Evolutionary conservation across 352 stramenopile species (phyloP), one percentile per base, ranked within the genome.

Genomic region (Phytopythium litorale): DNA sequence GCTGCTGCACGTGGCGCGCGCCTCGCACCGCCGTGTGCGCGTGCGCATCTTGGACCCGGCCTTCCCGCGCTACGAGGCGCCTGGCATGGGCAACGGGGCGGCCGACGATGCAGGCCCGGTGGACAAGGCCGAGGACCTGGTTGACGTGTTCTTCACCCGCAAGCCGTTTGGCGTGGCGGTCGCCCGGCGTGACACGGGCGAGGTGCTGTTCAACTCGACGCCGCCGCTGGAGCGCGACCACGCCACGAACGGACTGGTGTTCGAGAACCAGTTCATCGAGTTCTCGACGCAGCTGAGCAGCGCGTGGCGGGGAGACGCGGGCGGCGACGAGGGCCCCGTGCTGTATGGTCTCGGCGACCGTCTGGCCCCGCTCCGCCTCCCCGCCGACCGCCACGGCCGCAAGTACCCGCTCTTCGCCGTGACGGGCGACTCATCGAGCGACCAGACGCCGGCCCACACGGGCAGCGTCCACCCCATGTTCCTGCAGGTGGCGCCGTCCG

Each of bases 201-300:
- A 92, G 55, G 72, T 92, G 37, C 40, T 96, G 52, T 96, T 96
- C 70, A 94, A 96, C 70, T 94, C 85, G 30, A 96, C 87, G 28
- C 81, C 85, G 19, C 71, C 68, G 32, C 46, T 69, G 15, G 70
- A 88, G n/a, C 64, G 45, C 38, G 40, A 63, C 6, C 51, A 56
- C 1, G 76, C 65, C 4, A 89, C 91, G 49, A 90, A 78, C 60
- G 84, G 84, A 0, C 62, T 92, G 16, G 71, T 91, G 60, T 96
- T 92, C 60, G 76, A 87, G 56, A 94, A 96, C 63, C 89, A 97
- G 67, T 96, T 87, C 58, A 55, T 97, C 6, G 87, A 97, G 60
- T 63, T 97, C 18, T 94, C 88, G 18, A 95, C 85, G 2, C 73
- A 87, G 42, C 63, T 93, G 19, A 35, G 15, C 25, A 5, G 48